A percentile compares a stretch with the other conserved stretches of the same genome.
These are phyloP conservation scores for Medicago arabica DNA, from an alignment of 306 rosid species.

Conservation along the genomic window DNA sequence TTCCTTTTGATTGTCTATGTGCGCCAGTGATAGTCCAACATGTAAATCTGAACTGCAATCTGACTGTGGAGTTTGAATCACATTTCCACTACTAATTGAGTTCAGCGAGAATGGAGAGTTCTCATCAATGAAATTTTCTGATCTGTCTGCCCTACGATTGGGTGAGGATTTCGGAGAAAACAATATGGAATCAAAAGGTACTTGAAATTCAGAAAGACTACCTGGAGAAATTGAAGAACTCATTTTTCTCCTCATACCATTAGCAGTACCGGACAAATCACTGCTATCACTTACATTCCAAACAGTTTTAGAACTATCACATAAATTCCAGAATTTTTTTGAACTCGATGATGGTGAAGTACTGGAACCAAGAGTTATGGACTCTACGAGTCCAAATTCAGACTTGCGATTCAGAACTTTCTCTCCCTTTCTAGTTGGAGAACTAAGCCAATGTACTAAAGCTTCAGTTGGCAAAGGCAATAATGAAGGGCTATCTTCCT, in stretches of 20 bases:
- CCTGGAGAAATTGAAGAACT: constrained; percentile 49
- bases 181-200: constrained; percentile 52
- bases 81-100: constrained; percentile 70
- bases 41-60: constrained; percentile 56
- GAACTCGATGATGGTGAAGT: constrained; percentile 52
- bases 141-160: constrained; percentile 38
- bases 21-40: constrained; percentile 50
- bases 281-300: constrained; percentile 50
- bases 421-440: constrained; percentile 63
- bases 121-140: constrained; percentile 47
- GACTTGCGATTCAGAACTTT: constrained; percentile 46
- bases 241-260: constrained; percentile 40
- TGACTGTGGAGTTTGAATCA: constrained; percentile 79
- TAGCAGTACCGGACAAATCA: constrained; percentile 41
- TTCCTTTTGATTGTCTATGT: constrained; percentile 48
- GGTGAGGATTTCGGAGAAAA: constrained; percentile 53
- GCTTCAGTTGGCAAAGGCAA: constrained; percentile 80
- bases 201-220: constrained; percentile 54
- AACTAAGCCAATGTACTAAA: constrained; percentile 76
- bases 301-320: constrained; percentile 49
- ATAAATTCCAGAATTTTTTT: constrained; percentile 42
- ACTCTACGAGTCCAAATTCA: constrained; percentile 46
- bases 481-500: constrained; percentile 47
- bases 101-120: constrained; percentile 69
- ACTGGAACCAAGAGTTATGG: constrained; percentile 46